phyloP scores from a whole-genome alignment of 441 rosid genomes.

The Theobroma grandiflorum region DNA sequence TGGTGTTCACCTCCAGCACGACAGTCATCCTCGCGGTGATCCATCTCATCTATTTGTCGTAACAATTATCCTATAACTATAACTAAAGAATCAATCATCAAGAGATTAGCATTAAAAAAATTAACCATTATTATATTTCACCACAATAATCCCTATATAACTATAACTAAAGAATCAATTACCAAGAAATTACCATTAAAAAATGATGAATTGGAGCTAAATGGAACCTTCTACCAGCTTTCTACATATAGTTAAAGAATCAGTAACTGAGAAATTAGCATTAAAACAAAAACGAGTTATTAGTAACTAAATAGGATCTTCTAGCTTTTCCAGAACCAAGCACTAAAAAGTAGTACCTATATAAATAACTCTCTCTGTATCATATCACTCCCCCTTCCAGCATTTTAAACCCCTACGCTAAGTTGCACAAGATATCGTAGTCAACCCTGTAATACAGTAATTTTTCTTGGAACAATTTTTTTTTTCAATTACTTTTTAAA shows the following conservation, averaged over 20 bases:
- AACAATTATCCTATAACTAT: neutral
- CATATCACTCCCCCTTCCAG: neutral
- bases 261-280: neutral
- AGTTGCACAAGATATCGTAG: neutral
- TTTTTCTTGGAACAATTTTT: neutral
- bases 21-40: conserved; percentile 71
- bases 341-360: neutral
- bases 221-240: neutral
- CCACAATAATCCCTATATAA: neutral
- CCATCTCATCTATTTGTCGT: conserved; percentile 49
- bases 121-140: neutral
- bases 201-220: neutral
- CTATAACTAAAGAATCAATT: neutral
- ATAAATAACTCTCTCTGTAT: neutral
- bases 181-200: neutral
- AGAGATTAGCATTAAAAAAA: neutral
- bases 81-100: neutral
- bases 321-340: neutral
- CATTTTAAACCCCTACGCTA: neutral
- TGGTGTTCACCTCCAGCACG: conserved; percentile 52
- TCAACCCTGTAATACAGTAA: neutral
- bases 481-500: neutral
- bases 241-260: neutral
- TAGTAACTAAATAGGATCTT: neutral
- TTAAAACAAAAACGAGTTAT: neutral